phyloP scores from a whole-genome alignment of 2,329 filamentous ascomycete species.

The Calonectria fujianensis region DNA sequence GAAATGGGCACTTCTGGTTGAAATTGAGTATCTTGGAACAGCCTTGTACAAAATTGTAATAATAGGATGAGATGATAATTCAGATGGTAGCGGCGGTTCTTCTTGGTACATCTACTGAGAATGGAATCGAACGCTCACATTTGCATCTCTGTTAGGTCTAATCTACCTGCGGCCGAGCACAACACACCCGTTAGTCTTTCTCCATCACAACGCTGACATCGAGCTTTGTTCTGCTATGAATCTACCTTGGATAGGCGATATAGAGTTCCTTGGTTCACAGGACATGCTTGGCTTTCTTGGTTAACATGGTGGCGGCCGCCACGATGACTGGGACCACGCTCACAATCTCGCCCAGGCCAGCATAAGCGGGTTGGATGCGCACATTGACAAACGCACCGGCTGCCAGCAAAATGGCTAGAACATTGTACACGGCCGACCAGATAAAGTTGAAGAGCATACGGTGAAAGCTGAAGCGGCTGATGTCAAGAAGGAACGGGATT shows the following conservation, averaged over 20 bases:
- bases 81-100: too few species aligned
- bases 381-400: conserved; percentile 74
- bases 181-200: background rate
- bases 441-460: conserved; percentile 77
- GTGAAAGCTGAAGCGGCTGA: conserved; percentile 60
- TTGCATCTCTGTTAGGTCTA: too few species aligned
- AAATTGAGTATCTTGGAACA: too few species aligned
- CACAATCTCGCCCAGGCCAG: conserved; percentile 79
- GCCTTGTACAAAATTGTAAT: too few species aligned
- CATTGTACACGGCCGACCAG: conserved; percentile 78
- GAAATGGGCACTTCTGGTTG: too few species aligned
- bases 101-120: too few species aligned
- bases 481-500: conserved; percentile 70
- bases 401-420: conserved; percentile 76
- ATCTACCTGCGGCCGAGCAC: background rate
- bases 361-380: conserved; percentile 69
- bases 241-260: background rate
- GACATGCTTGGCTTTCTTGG: background rate
- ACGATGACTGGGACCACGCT: conserved; percentile 78
- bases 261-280: background rate
- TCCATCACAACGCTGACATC: background rate
- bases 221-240: background rate
- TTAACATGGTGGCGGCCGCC: conserved; percentile 55
- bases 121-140: too few species aligned
- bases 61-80: too few species aligned